Base-by-base conservation (phyloP, 2,329 filamentous ascomycete genomes). In the Colletotrichum abscissum region DNA sequence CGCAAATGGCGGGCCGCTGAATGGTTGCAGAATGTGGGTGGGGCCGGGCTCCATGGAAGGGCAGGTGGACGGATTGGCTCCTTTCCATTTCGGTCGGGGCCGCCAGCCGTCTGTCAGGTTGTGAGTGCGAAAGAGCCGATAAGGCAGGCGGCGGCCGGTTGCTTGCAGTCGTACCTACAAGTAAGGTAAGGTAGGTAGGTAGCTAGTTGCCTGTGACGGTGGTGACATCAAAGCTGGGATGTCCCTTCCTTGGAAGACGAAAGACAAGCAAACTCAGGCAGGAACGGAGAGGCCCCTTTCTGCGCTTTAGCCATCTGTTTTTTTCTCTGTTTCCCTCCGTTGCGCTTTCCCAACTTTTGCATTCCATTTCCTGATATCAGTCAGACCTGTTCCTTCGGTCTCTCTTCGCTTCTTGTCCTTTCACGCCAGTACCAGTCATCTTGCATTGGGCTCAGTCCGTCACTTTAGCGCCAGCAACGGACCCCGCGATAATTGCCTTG, bases 171-270 rank as follows among this genome's bases (percentile, higher is more conserved):
- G 52, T 22, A 33, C 30, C 30, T 33, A 24, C 24, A 24, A 24
- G 24, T 24, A 33, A 33, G 30, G 30, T 30, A 30, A 30, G 24
- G 26, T 26, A 26, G 26, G 26, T 26, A 26, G 26, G 4, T 26
- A 26, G 26, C 26, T 5, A 16, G 52, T 7, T 49, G 19, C 42
- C 42, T 49, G 42, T 49, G 42, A 54, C 19, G 28, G 57, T 52
- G 38, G 58, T 69, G 65, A 69, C 65, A 69, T 72, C 58, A 69
- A 54, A 54, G 19, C 65, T 54, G 65, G 65, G 69, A 72, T 69
- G 38, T 14, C 67, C 69, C 69, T 67, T 72, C 35, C 49, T 72
- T 28, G 26, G n/a, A 28, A 5, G 60, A 9, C 16, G 16, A 9
- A 28, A 14, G 54, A 63, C 59, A 26, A 16, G 22, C 60, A 59